Conservation (phyloP, 164 flowering plant species). For the Saururus chinensis region DNA sequence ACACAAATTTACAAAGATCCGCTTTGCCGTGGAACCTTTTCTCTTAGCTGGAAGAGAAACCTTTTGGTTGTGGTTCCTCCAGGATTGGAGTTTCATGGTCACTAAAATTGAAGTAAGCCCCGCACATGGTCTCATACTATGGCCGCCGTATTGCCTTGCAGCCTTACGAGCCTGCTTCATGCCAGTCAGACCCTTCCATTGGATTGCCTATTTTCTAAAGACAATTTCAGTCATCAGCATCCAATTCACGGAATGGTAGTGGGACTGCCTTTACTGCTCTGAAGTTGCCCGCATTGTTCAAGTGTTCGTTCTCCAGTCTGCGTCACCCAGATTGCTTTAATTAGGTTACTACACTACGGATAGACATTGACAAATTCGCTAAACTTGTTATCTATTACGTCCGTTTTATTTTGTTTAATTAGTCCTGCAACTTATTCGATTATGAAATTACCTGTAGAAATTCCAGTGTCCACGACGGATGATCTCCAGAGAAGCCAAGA, state of each 20-base stretch:
- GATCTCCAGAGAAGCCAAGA: constrained; percentile 76
- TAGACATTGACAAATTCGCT: not conserved
- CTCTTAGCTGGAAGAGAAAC: not conserved
- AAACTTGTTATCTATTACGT: not conserved
- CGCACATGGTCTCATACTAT: too few relatives aligned
- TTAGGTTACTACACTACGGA: too few relatives aligned
- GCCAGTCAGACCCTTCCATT: not conserved
- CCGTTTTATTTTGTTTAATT: too few relatives aligned
- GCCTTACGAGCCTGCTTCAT: not conserved
- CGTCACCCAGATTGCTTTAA: not conserved
- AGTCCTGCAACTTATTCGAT: not conserved
- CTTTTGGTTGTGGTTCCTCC: not conserved
- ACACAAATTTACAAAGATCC: not conserved
- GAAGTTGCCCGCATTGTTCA: constrained; percentile 71
- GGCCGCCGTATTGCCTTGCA: too few relatives aligned
- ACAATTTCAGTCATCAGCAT: not conserved
- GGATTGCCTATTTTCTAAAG: not conserved
- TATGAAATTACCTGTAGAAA: constrained; percentile 59
- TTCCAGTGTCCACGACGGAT: constrained; percentile 98
- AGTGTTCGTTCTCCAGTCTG: constrained; percentile 85
- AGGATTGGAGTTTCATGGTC: not conserved
- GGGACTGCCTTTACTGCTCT: constrained; percentile 80
- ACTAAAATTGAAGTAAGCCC: not conserved
- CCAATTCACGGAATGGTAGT: constrained; percentile 32
- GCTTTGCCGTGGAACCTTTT: not conserved